Base-by-base conservation (phyloP, 2,329 filamentous ascomycete genomes). In the Cordyceps farinosa region DNA sequence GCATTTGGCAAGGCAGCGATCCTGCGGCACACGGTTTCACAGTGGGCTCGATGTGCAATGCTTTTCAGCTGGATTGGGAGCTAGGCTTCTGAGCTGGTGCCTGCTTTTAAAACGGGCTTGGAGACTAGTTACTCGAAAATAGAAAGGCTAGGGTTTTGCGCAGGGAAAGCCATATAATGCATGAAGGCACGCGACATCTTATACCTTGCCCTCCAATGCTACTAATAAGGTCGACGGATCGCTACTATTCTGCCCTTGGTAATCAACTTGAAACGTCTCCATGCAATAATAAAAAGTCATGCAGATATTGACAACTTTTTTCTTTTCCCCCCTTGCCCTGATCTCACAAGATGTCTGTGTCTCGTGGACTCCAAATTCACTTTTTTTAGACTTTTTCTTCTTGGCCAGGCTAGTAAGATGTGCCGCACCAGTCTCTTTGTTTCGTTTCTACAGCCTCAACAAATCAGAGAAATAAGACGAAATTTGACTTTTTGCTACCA, bases 191-290 rank as follows among this genome's bases (percentile, higher is more conserved):
- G 56, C 45, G 56, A 50, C 27, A 47, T 40, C 56, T 51, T 51
- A 30, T 38, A 58, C 48, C 7, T 55, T 32, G 34, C 40, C 29
- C 15, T 17, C 17, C 29, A 40, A 13, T 10, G 29, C 22, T 13
- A 22, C 17, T 34, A 22, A 8, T 22, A 22, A 22, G 22, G 34
- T 15, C 27, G 36, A 5, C 9, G 50, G 47, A 13, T 47, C 11
- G 47, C 47, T 8, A 17, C 47, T 50, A 9, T 34, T 5, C 13
- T 5, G 38, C 17, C 30, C 32, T 45, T 34, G 32, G 22, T 36
- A 32, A 29, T 58, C 44, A 59, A 59, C 56, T 30, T 51, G 56
- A 59, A 59, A 59, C 56, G 27, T 22, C 47, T 51, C 34, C 34
- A 50, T 51, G 36, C 34, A 50, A 8, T 29, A 11, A 22, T 17